Conservation (phyloP, 306 rosid species). For the Quercus bicolor region DNA sequence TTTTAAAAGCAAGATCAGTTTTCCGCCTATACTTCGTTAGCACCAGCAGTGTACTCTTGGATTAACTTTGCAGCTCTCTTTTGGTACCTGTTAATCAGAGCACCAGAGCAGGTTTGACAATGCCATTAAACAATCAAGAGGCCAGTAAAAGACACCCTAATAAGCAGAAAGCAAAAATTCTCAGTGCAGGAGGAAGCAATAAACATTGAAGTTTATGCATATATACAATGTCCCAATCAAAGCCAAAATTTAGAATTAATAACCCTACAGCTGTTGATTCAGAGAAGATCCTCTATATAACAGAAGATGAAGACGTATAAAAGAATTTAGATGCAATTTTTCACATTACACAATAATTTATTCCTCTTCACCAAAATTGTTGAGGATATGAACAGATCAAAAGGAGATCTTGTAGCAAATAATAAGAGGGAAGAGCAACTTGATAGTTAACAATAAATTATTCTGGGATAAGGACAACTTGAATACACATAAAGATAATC, state of each 20-base stretch:
- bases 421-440: not conserved
- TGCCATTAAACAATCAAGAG: slow-evolving; percentile 23
- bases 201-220: slow-evolving; percentile 5
- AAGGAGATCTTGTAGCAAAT: not conserved
- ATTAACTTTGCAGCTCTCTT: slow-evolving; percentile 56
- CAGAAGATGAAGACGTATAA: not conserved
- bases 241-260: not conserved
- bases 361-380: not conserved
- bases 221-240: not conserved
- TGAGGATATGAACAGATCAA: slow-evolving; percentile 2
- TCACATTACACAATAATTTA: slow-evolving; percentile 9
- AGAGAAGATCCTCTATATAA: slow-evolving; percentile 7
- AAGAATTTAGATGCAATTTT: not conserved
- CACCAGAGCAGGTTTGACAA: slow-evolving; percentile 8
- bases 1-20: slow-evolving; percentile 12
- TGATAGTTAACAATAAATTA: not conserved
- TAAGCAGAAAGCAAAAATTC: not conserved
- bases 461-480: not conserved
- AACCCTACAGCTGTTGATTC: not conserved
- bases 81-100: slow-evolving; percentile 44
- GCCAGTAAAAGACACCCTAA: not conserved
- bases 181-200: not conserved
- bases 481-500: not conserved
- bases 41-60: slow-evolving; percentile 71
- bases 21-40: slow-evolving; percentile 54